These are phyloP conservation scores for Diaporthe sp. DNA, from an alignment of 2,329 filamentous ascomycete genomes.

Conservation along the genomic window DNA sequence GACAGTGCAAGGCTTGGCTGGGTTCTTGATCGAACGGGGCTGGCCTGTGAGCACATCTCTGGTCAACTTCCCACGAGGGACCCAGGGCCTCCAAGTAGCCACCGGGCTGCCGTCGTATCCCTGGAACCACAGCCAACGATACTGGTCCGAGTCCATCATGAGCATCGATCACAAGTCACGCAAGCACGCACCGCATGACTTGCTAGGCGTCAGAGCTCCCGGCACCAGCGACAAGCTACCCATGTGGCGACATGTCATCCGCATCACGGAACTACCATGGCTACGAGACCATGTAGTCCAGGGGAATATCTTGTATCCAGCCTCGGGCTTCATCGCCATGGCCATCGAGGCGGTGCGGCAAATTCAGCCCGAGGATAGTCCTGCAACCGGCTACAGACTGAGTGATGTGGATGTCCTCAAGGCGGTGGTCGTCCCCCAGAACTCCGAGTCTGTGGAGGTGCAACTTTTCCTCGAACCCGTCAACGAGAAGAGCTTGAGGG, in stretches of 20 bases:
- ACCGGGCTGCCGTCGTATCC: conserved; percentile 58
- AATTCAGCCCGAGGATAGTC: not conserved
- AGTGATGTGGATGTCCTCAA: not conserved
- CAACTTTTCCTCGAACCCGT: not conserved
- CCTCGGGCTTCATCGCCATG: conserved; percentile 29
- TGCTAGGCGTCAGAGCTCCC: conserved; percentile 51
- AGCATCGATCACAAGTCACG: conserved; percentile 51
- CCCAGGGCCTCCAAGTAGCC: conserved; percentile 40
- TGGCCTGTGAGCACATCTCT: not conserved
- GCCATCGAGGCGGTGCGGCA: conserved; percentile 32
- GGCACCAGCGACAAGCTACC: conserved; percentile 47
- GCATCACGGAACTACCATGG: conserved; percentile 32
- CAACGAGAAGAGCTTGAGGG: not conserved
- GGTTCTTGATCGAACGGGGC: not conserved
- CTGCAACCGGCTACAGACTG: not conserved
- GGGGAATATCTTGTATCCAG: conserved; percentile 15
- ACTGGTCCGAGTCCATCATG: conserved; percentile 53
- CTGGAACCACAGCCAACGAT: conserved; percentile 58
- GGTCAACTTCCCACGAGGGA: conserved; percentile 47
- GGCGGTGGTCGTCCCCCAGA: not conserved
- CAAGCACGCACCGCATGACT: conserved; percentile 51
- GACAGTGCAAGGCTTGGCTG: not conserved
- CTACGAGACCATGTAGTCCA: conserved; percentile 21
- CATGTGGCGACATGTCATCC: conserved; percentile 50
- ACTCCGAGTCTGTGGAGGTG: not conserved